These are phyloP conservation scores for Didymosphaeria variabile DNA, from an alignment of 2,329 filamentous ascomycete species.

Conservation along the genomic window DNA sequence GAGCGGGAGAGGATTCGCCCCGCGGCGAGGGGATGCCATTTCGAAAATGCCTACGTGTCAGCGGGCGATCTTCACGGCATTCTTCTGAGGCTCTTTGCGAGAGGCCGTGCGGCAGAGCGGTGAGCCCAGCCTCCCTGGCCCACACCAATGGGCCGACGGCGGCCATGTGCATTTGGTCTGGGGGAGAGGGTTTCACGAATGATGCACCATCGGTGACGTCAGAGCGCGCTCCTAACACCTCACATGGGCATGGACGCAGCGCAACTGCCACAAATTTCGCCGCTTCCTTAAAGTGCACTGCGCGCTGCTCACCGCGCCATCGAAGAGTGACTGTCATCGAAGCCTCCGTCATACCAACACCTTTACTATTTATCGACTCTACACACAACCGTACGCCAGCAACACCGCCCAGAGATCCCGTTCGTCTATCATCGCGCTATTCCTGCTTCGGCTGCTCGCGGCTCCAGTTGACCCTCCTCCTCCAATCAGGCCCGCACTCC, in stretches of 20 bases:
- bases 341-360: background rate
- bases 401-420: slow-evolving; percentile 10
- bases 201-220: background rate
- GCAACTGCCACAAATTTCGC: slow-evolving; percentile 11
- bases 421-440: slow-evolving; percentile 34
- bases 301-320: background rate
- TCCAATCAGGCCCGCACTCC: slow-evolving; percentile 44
- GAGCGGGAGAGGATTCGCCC: background rate
- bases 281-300: slow-evolving; percentile 11
- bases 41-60: slow-evolving; percentile 6
- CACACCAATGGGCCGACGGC: slow-evolving; percentile 9
- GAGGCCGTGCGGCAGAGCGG: slow-evolving; percentile 19
- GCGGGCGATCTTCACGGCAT: slow-evolving; percentile 12
- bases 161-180: background rate
- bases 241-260: slow-evolving; percentile 8
- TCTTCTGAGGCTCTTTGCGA: slow-evolving; percentile 17
- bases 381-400: slow-evolving; percentile 11
- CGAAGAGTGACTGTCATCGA: background rate
- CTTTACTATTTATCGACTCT: slow-evolving; percentile 12
- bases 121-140: slow-evolving; percentile 10
- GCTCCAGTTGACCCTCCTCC: slow-evolving; percentile 22
- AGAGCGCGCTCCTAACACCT: background rate
- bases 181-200: background rate
- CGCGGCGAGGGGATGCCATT: background rate
- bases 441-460: slow-evolving; percentile 29